Evolutionary conservation across 164 flowering plant species (phyloP).

Genomic region (Cinnamomum chago): DNA sequence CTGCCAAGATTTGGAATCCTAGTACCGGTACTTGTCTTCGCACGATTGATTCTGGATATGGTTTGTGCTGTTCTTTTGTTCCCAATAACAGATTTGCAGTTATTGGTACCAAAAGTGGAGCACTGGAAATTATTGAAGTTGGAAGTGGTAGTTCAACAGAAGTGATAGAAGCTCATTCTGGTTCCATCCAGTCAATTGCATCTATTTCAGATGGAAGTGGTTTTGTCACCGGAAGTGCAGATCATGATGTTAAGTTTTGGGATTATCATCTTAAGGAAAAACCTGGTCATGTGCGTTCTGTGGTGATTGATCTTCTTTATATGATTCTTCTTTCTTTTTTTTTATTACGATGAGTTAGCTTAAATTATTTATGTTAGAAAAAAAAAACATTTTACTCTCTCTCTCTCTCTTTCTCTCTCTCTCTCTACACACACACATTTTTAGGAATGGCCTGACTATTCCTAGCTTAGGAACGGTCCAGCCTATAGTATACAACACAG

Average conservation of each 20-base stretch:
- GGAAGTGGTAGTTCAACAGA: slow-evolving; percentile 74
- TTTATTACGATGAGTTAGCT: not conserved
- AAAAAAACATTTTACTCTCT: too few relatives aligned
- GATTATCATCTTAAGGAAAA: slow-evolving; percentile 54
- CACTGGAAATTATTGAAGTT: slow-evolving; percentile 78
- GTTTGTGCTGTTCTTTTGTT: slow-evolving; percentile 71
- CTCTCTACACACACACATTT: too few relatives aligned
- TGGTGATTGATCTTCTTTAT: not conserved
- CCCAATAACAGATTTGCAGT: slow-evolving; percentile 79
- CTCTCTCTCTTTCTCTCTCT: too few relatives aligned
- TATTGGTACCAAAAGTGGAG: slow-evolving; percentile 87
- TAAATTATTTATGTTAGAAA: too few relatives aligned
- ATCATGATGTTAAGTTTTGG: slow-evolving; percentile 93
- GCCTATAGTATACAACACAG: too few relatives aligned
- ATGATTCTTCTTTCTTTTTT: not conserved
- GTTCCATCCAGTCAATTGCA: slow-evolving; percentile 61
- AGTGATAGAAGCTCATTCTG: slow-evolving; percentile 76
- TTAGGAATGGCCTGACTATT: too few relatives aligned
- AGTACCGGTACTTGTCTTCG: slow-evolving; percentile 83
- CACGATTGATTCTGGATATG: slow-evolving; percentile 86
- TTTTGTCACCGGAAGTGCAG: slow-evolving; percentile 91
- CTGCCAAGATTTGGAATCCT: slow-evolving; percentile 92
- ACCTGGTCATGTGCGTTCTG: slow-evolving; percentile 54
- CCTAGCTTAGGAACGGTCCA: too few relatives aligned
- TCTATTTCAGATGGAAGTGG: slow-evolving; percentile 65